Percentiles rank a stretch among this genome's conserved stretches.
Conservation (phyloP, 371 early-diverging fungal species). For the Smittium culicis region DNA sequence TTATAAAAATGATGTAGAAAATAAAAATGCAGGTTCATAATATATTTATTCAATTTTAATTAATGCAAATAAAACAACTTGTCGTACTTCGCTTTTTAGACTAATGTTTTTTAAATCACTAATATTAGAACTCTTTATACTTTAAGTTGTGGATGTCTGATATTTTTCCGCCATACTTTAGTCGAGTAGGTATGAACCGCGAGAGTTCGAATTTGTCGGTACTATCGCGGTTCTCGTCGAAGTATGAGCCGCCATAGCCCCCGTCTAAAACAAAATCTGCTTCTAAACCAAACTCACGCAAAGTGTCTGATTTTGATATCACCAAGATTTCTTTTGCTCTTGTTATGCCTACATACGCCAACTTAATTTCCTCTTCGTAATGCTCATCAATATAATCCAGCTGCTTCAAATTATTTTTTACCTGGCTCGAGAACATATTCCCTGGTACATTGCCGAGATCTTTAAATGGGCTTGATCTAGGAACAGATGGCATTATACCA, state of each 20-base stretch:
- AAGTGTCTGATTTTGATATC: constrained; percentile 16
- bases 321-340: constrained; percentile 30
- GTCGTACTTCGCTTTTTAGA: too few species aligned
- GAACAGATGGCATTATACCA: constrained; percentile 33
- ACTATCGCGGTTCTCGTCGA: too few species aligned
- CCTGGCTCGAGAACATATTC: neutral
- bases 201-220: neutral
- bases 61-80: too few species aligned
- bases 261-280: neutral
- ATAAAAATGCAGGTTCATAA: too few species aligned
- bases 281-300: neutral
- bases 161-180: neutral
- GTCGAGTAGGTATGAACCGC: neutral
- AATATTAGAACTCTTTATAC: neutral
- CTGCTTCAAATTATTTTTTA: constrained; percentile 14
- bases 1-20: too few species aligned
- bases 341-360: constrained; percentile 41
- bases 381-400: constrained; percentile 9
- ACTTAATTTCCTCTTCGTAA: constrained; percentile 26
- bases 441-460: constrained; percentile 14
- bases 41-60: too few species aligned
- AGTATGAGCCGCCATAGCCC: too few species aligned
- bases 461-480: constrained; percentile 23
- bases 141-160: neutral
- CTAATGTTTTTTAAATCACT: too few species aligned